phyloP scores from a whole-genome alignment of 2,329 filamentous ascomycete species.

The Hypocreales sp. region DNA sequence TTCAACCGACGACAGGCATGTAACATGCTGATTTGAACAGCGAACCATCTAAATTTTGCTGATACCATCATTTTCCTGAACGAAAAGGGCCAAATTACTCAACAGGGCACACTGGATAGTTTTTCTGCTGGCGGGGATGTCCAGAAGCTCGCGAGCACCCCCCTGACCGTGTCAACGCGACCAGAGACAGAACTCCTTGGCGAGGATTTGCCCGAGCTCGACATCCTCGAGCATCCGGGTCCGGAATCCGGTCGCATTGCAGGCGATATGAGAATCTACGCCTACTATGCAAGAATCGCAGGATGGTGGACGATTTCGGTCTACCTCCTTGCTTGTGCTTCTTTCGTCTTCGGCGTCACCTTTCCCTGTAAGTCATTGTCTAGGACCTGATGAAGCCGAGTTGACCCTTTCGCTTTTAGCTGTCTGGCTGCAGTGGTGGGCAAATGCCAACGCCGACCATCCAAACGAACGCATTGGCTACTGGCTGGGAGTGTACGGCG shows the following conservation, averaged over 20 bases:
- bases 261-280: constrained; percentile 6
- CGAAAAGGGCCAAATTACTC: constrained; percentile 7
- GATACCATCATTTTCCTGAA: constrained; percentile 10
- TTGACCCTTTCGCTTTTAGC: constrained; percentile 1
- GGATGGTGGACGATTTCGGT: constrained; percentile 4
- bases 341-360: constrained; percentile 7
- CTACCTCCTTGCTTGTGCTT: constrained; percentile 7
- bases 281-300: constrained; percentile 7
- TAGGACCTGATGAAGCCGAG: background rate
- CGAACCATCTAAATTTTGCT: constrained; percentile 8
- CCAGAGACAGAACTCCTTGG: constrained; percentile 5
- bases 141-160: constrained; percentile 2
- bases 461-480: constrained; percentile 7
- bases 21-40: too few species aligned
- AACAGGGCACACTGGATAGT: constrained; percentile 7
- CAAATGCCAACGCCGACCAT: constrained; percentile 6
- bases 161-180: background rate
- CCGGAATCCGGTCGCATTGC: constrained; percentile 3
- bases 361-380: constrained; percentile 6
- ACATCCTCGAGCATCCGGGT: constrained; percentile 5
- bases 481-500: constrained; percentile 8
- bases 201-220: constrained; percentile 6
- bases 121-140: constrained; percentile 3
- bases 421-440: constrained; percentile 12
- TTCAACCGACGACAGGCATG: too few species aligned